phyloP scores from a whole-genome alignment of 2,329 filamentous ascomycete genomes.

The Fusarium zealandicum region DNA sequence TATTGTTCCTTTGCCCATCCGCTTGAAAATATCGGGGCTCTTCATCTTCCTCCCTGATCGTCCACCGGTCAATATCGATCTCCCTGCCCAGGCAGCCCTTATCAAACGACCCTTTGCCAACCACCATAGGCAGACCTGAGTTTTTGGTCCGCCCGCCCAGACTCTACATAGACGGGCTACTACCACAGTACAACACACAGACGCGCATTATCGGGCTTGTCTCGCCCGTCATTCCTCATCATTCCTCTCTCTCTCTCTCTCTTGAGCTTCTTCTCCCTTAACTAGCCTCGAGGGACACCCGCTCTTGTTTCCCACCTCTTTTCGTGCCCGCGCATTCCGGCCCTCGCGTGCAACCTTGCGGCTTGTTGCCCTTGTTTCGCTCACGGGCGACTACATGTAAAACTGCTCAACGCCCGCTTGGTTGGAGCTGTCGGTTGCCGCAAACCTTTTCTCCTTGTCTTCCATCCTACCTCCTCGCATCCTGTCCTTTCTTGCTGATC shows the following conservation, averaged over 20 bases:
- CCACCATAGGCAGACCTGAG: constrained; percentile 8
- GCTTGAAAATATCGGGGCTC: constrained; percentile 8
- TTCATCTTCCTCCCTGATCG: constrained; percentile 20
- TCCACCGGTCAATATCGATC: constrained; percentile 9
- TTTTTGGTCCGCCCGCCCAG: constrained; percentile 7
- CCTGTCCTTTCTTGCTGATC: not conserved
- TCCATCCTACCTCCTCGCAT: not conserved
- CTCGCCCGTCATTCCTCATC: constrained; percentile 49
- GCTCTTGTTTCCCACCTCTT: constrained; percentile 22
- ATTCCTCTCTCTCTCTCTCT: constrained; percentile 30
- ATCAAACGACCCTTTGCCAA: constrained; percentile 15
- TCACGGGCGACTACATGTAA: constrained; percentile 39
- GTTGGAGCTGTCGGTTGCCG: constrained; percentile 21
- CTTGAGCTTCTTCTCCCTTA: constrained; percentile 39
- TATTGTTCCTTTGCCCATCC: not conserved
- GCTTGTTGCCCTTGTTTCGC: constrained; percentile 42
- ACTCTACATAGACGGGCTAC: not conserved
- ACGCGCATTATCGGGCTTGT: constrained; percentile 38
- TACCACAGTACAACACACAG: constrained; percentile 5
- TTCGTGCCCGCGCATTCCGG: constrained; percentile 39
- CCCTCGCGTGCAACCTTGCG: constrained; percentile 32
- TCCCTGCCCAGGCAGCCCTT: constrained; percentile 19
- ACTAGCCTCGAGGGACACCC: constrained; percentile 37
- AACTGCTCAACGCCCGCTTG: constrained; percentile 28
- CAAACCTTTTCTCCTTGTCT: constrained; percentile 13